A percentile compares a stretch with the other conserved stretches of the same genome.
phyloP scores from a whole-genome alignment of 192 early-diverging fungal genomes.

The Coemansia pectinata region DNA sequence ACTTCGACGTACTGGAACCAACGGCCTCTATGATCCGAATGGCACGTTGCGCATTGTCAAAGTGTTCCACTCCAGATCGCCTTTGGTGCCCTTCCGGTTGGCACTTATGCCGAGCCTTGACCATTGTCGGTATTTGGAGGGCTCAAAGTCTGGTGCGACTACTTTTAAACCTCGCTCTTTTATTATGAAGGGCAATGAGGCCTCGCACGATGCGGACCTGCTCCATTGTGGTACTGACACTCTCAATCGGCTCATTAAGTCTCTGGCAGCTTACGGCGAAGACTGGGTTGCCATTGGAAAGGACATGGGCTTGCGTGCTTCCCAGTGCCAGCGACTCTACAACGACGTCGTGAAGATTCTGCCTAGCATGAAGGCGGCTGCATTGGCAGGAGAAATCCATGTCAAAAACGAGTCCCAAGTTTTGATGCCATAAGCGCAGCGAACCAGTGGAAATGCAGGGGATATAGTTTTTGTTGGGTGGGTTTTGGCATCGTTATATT shows the following conservation, averaged over 20 bases:
- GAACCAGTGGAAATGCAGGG: not conserved
- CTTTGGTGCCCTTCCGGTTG: constrained; percentile 1
- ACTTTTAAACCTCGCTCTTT: not conserved
- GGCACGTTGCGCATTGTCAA: not conserved
- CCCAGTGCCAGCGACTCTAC: not conserved
- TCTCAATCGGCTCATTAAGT: constrained; percentile 1
- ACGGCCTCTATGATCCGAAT: constrained; percentile 10
- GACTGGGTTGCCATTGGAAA: constrained; percentile 11
- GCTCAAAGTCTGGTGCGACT: not conserved
- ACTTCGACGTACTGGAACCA: constrained; percentile 8
- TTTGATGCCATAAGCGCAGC: not conserved
- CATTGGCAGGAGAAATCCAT: not conserved
- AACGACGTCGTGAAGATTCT: not conserved
- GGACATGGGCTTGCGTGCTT: constrained; percentile 5
- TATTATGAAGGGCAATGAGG: not conserved
- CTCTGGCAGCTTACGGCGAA: not conserved
- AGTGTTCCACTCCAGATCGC: not conserved
- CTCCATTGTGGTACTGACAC: not conserved
- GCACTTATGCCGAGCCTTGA: not conserved
- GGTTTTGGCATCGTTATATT: not conserved
- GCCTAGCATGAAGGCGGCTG: constrained; percentile 3
- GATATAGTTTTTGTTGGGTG: not conserved
- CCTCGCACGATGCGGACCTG: not conserved
- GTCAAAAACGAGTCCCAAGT: not conserved
- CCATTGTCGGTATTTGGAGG: not conserved